Base-by-base conservation (phyloP, 768 basidiomycete genomes). In the Lenzites betulinus region DNA sequence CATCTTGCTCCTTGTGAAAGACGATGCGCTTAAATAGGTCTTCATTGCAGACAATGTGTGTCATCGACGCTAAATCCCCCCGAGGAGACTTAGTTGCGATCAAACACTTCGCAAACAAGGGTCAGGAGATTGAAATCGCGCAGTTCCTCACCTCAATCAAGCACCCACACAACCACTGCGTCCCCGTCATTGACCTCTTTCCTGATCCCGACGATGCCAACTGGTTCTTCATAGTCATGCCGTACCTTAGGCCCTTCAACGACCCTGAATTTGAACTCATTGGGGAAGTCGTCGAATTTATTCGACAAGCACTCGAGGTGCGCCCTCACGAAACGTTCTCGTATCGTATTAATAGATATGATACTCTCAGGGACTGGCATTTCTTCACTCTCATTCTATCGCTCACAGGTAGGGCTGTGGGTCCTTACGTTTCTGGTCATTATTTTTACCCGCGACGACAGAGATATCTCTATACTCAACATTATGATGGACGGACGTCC, bases 401-500 rank as follows among this genome's bases (percentile, higher is more conserved):
- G 66, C 63, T 9, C 66, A 67, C 62, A 38, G 63, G 66, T 67
- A 51, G 33, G 58, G 44, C 16, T n/a, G 26, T 1, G 5, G 1
- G 11, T 15, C n/a, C 1, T 16, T 9, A 11, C 22, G 12, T 41
- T 16, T 20, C 16, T 22, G 18, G 9, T 50, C 18, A 33, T 18
- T 1, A 20, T n/a, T n/a, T n/a, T n/a, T n/a, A n/a, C n/a, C n/a
- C n/a, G n/a, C 30, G 4, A 33, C 30, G 5, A 5, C 26, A 65
- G 64, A 16, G 64, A 64, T 39, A 61, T 62, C 39, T 58, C 64
- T 6, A 23, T 52, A 11, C 43, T 42, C 2, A 67, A 67, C 54
- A 56, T 67, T 35, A 59, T 67, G 66, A 67, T 67, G 64, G 66
- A 67, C 36, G 66, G 59, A 1, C 33, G 44, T 0, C 51, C 64